Evolutionary conservation across 169 alveolate species (phyloP), one percentile per base, ranked within the genome.

Genomic region (Cryptosporidium sp.): DNA sequence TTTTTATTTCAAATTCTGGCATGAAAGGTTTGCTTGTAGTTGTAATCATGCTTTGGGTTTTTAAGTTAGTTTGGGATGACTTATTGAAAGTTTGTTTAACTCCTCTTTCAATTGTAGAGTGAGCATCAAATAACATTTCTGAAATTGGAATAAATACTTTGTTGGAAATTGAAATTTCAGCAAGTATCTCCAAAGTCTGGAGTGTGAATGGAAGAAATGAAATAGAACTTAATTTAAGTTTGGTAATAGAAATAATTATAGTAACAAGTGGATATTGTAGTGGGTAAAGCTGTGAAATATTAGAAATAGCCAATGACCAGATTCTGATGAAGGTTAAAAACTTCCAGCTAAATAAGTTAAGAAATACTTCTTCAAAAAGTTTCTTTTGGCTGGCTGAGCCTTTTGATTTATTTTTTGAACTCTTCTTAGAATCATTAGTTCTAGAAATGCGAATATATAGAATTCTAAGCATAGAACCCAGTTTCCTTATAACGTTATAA

Each of bases 201-300:
- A 80, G 33, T n/a, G 80, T 62, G 35, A 62, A 80, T 37, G 89
- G 89, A 6, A 80, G 75, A 41, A 80, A 35, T 62, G 62, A 10
- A 14, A 80, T 39, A 14, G 89, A 80, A 14, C 21, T 80, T 43
- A 65, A 35, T 12, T 80, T 80, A 48, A 80, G 39, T 21, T 59
- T 80, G 26, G 43, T 45, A 39, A 41, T 37, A 14, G 89, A 59
- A 41, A 50, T 37, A 23, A 80, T 39, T 23, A 62, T 62, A 26
- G 74, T 67, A n/a, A 52, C 51, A 41, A 59, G 51, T 18, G 89
- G 89, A 80, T 80, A 80, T 80, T 62, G 80, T 39, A 80, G 59
- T 7, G 74, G 89, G n/a, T 39, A 43, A 45, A 80, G 70, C 48
- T 80, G n/a, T n/a, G 59, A 16, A 41, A 80, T 80, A 9, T 41